Evolutionary conservation across 495 filamentous ascomycete genomes (phyloP), one percentile per base, ranked within the genome.

Genomic region (Penicillium cosmopolitanum): DNA sequence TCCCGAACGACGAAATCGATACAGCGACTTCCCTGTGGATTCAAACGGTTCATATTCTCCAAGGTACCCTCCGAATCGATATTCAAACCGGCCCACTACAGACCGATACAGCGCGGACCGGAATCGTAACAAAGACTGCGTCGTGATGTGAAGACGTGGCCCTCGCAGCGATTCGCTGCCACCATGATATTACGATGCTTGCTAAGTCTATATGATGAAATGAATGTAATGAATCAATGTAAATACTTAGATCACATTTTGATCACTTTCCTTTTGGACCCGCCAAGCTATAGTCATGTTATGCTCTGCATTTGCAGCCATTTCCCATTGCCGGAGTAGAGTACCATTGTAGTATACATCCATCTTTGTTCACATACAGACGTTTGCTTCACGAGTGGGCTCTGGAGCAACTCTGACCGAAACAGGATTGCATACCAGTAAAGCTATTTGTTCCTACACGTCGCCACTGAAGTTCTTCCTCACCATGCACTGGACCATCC

Each of bases 1-100:
- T 4, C 87, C 89, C 0, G 68, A 73, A 19, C 78, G 82, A 16
- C 83, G 85, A 57, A 84, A 89, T 0, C 59, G n/a, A 8, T 52
- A 62, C 25, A 51, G 58, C 7, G 56, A 61, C 23, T n/a, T 55
- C 36, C 48, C 53, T 3, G 36, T 42, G 8, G 56, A 56, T 77
- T 28, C 79, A 80, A 55, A 48, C 55, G 18, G 61, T 55, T 46
- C 38, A 53, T 33, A 66, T 63, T 40, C 63, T 2, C 50, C 62
- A 56, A 36, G 53, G 33, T 53, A 62, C 35, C 42, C 61, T 6
- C 56, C 46, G 12, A 57, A 53, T 58, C 66, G 65, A 36, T 67
- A 68, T 46, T 50, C 58, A 34, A 56, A 61, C 43, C 50, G 57
- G 12, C 60, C 52, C 33, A 46, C 51, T n/a, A 15, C 51, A 9